Conservation (phyloP, 345 rosid species). For the Mangifera indica region DNA sequence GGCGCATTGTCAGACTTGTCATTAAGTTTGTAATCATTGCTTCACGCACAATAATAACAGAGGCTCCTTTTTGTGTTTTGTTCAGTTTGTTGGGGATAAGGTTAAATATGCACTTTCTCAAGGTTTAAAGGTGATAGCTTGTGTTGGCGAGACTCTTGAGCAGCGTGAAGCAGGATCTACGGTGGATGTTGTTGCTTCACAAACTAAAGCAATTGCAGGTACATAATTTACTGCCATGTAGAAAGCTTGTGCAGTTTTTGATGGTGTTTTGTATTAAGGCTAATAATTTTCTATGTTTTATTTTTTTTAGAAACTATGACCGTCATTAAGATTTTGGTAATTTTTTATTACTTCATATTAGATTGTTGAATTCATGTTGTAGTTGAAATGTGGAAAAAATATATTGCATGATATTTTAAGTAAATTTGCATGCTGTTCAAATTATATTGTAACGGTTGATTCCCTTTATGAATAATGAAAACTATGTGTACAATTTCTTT, state of each 20-base stretch:
- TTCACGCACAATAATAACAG: background rate
- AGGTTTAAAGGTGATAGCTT: slow-evolving; percentile 92
- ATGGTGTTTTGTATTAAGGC: background rate
- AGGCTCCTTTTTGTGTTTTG: slow-evolving; percentile 3
- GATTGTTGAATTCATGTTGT: background rate
- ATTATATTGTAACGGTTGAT: too few relatives aligned
- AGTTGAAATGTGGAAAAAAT: background rate
- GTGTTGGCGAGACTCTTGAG: slow-evolving; percentile 92
- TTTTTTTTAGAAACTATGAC: background rate
- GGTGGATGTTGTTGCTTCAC: slow-evolving; percentile 83
- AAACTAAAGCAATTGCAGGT: slow-evolving; percentile 95
- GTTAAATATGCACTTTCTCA: slow-evolving; percentile 87
- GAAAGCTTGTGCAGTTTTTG: background rate
- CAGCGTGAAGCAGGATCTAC: slow-evolving; percentile 85
- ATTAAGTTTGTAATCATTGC: background rate
- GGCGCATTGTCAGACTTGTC: background rate
- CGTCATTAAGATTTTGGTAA: background rate
- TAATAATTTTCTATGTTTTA: background rate
- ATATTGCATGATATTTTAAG: background rate
- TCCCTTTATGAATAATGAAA: too few relatives aligned
- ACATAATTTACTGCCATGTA: slow-evolving; percentile 7
- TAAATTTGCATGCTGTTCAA: too few relatives aligned
- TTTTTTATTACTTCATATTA: background rate
- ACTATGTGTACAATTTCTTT: too few relatives aligned
- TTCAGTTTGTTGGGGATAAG: slow-evolving; percentile 87